phyloP scores from a whole-genome alignment of 2,329 filamentous ascomycete genomes.

The Pseudogymnoascus sp. region DNA sequence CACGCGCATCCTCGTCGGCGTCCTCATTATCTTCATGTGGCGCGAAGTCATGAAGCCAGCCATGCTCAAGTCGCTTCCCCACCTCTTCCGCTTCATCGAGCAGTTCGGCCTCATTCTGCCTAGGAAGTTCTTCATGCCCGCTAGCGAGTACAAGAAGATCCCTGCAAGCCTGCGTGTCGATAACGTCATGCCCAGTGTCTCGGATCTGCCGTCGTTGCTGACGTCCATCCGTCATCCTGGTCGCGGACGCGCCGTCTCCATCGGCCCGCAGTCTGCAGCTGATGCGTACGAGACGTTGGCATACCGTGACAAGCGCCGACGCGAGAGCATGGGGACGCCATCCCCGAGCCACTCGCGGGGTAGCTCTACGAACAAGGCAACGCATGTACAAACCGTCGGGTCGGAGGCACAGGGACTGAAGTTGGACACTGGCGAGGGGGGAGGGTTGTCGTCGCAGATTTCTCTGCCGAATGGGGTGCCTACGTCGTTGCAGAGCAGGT shows the following conservation, averaged over 20 bases:
- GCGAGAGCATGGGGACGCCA: constrained; percentile 43
- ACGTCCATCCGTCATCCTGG: constrained; percentile 74
- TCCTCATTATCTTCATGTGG: constrained; percentile 82
- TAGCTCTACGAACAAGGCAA: constrained; percentile 13
- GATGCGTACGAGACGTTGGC: constrained; percentile 95
- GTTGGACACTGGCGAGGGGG: constrained; percentile 16
- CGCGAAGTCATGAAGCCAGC: constrained; percentile 81
- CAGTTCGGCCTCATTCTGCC: constrained; percentile 72
- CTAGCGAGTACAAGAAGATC: constrained; percentile 83
- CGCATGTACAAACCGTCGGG: constrained; percentile 1
- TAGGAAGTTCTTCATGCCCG: constrained; percentile 82
- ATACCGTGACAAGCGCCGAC: constrained; percentile 68
- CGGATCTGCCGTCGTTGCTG: constrained; percentile 75
- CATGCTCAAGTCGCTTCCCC: constrained; percentile 70
- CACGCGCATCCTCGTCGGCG: constrained; percentile 68
- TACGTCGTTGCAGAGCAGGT: constrained; percentile 38
- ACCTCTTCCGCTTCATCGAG: constrained; percentile 81
- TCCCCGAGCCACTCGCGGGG: constrained; percentile 5
- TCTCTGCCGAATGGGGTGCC: constrained; percentile 27
- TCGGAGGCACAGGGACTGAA: constrained; percentile 16
- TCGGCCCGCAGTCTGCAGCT: constrained; percentile 91
- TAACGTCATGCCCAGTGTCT: constrained; percentile 84
- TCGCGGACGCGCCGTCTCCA: constrained; percentile 73
- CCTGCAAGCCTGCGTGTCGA: constrained; percentile 68
- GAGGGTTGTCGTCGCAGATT: constrained; percentile 14